phyloP scores from a whole-genome alignment of 2,329 filamentous ascomycete genomes.

The Aspergillus floridensis region DNA sequence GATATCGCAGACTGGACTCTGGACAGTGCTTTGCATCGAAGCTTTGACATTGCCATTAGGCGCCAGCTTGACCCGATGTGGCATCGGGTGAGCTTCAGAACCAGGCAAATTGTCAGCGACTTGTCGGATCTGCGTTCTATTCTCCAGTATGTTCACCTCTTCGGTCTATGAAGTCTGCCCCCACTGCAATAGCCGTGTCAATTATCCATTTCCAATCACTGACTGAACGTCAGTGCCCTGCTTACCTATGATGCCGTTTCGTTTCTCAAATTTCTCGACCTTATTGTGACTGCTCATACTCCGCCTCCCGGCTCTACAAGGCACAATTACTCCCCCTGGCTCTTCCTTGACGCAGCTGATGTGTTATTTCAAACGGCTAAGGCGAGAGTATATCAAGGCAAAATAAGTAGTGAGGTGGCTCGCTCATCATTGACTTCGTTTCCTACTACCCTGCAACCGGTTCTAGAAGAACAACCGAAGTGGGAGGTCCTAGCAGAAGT shows the following conservation, averaged over 20 bases:
- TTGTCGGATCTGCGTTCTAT: conserved; percentile 78
- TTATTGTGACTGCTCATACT: conserved; percentile 84
- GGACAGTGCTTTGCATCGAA: conserved; percentile 86
- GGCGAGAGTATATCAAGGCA: conserved; percentile 77
- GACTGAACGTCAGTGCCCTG: conserved; percentile 51
- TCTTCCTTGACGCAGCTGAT: conserved; percentile 92
- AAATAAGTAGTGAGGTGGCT: conserved; percentile 59
- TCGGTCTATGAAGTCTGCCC: not conserved
- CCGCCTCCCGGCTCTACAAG: conserved; percentile 82
- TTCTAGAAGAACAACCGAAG: conserved; percentile 92
- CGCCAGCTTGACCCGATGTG: conserved; percentile 93
- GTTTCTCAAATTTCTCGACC: conserved; percentile 90
- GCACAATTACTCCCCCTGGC: conserved; percentile 90
- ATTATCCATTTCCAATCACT: conserved; percentile 7
- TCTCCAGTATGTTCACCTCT: conserved; percentile 57
- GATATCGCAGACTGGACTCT: conserved; percentile 98
- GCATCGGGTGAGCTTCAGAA: conserved; percentile 95
- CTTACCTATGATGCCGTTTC: conserved; percentile 86
- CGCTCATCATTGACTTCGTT: conserved; percentile 48
- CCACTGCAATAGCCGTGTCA: not conserved
- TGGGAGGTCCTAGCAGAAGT: conserved; percentile 88
- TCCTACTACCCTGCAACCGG: conserved; percentile 67
- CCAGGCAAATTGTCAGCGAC: conserved; percentile 89
- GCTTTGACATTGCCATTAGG: conserved; percentile 84
- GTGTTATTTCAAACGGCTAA: conserved; percentile 91